These are phyloP conservation scores for Sporothrix dimorphospora DNA, from an alignment of 2,329 filamentous ascomycete species.

Conservation along the genomic window DNA sequence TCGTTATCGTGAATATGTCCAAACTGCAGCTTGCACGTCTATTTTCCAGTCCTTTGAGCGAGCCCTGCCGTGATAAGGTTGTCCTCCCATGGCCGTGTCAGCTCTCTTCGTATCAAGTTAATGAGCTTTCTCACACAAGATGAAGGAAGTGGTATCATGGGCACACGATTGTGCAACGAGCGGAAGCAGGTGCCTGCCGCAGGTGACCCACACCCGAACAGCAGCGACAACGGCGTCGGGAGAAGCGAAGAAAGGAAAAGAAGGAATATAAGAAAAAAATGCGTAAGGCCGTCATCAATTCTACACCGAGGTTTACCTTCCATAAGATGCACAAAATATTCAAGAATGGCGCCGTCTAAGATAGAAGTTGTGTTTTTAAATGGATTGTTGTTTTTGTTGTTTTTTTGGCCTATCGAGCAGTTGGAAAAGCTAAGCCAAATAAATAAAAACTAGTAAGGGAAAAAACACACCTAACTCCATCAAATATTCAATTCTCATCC, in stretches of 20 bases:
- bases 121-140: neutral
- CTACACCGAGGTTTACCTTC: neutral
- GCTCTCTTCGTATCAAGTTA: neutral
- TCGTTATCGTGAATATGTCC: neutral
- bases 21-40: neutral
- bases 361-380: neutral
- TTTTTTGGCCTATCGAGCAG: too few relatives aligned
- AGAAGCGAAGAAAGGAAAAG: neutral
- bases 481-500: too few relatives aligned
- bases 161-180: neutral
- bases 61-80: neutral
- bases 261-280: neutral
- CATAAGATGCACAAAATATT: neutral
- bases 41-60: neutral
- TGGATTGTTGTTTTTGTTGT: neutral
- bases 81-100: neutral
- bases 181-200: constrained; percentile 3
- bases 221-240: neutral
- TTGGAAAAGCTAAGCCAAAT: too few relatives aligned
- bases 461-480: too few relatives aligned
- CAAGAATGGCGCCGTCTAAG: neutral
- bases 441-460: too few relatives aligned
- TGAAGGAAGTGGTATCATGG: neutral
- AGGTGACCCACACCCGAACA: neutral
- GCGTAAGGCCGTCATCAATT: neutral